phyloP scores from a whole-genome alignment of 208 protist genomes.

The Wallacemonas collosoma region DNA sequence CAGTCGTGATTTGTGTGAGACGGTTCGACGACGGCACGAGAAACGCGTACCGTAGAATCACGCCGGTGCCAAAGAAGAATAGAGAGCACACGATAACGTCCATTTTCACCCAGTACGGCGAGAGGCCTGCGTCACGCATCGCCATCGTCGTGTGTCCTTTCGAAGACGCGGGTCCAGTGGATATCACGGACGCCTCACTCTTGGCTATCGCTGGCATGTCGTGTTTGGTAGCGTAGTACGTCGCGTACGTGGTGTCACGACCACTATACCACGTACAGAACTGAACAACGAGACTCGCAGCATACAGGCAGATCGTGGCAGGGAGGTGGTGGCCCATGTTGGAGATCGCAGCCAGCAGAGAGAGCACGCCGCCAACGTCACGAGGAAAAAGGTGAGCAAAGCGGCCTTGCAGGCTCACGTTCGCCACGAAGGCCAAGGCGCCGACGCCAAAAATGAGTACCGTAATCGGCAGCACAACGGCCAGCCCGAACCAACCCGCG shows the following conservation, averaged over 20 bases:
- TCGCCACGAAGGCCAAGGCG: constrained; percentile 22
- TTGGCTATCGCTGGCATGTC: neutral
- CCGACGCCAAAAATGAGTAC: constrained; percentile 9
- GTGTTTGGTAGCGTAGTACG: constrained; percentile 10
- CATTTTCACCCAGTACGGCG: constrained; percentile 15
- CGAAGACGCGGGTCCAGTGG: neutral
- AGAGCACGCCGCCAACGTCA: constrained; percentile 21
- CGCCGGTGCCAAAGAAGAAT: constrained; percentile 12
- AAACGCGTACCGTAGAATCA: constrained; percentile 18
- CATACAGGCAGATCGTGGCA: constrained; percentile 21
- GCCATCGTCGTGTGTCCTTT: neutral
- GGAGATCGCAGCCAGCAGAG: constrained; percentile 23
- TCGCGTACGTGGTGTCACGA: constrained; percentile 13
- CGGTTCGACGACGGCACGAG: constrained; percentile 14
- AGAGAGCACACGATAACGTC: constrained; percentile 15
- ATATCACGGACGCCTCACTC: neutral
- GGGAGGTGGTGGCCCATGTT: constrained; percentile 29
- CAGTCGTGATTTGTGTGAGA: neutral
- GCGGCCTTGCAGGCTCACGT: constrained; percentile 14
- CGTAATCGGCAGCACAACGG: constrained; percentile 14
- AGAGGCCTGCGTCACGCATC: neutral
- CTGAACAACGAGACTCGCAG: constrained; percentile 12
- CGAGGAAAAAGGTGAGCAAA: constrained; percentile 21
- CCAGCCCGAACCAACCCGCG: constrained; percentile 17
- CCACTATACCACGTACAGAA: constrained; percentile 3